phyloP scores from a whole-genome alignment of 2,329 filamentous ascomycete genomes.

The Dactylellina drechsleri region DNA sequence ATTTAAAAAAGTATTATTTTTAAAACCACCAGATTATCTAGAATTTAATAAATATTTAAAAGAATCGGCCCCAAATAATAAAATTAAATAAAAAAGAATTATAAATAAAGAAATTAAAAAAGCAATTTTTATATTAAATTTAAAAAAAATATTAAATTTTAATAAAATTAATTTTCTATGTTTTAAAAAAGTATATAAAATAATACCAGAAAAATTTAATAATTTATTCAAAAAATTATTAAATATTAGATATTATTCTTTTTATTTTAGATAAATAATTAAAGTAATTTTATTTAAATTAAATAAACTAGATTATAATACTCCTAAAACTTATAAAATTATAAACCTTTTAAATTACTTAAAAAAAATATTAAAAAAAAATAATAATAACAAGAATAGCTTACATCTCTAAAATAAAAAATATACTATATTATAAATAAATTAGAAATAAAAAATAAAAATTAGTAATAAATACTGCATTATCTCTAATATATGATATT shows the following conservation, averaged over 20 bases:
- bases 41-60: neutral
- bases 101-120: too few relatives aligned
- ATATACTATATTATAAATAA: too few relatives aligned
- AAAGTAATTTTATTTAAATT: constrained; percentile 13
- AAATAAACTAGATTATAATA: constrained; percentile 14
- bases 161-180: constrained; percentile 14
- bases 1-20: constrained; percentile 7
- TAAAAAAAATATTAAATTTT: constrained; percentile 9
- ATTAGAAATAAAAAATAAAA: constrained; percentile 1
- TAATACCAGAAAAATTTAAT: neutral
- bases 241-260: constrained; percentile 13
- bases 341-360: constrained; percentile 1
- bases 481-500: constrained; percentile 21
- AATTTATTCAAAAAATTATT: too few relatives aligned
- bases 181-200: constrained; percentile 8
- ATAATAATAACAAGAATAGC: neutral
- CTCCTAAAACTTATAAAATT: constrained; percentile 4
- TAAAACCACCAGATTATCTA: constrained; percentile 1
- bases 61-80: too few relatives aligned
- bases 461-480: constrained; percentile 9
- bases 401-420: neutral
- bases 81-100: too few relatives aligned
- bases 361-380: constrained; percentile 12
- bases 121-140: too few relatives aligned
- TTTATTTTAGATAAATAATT: neutral